Conservation (phyloP, 148 eudicot genomes). For the Persicaria tinctoria region DNA sequence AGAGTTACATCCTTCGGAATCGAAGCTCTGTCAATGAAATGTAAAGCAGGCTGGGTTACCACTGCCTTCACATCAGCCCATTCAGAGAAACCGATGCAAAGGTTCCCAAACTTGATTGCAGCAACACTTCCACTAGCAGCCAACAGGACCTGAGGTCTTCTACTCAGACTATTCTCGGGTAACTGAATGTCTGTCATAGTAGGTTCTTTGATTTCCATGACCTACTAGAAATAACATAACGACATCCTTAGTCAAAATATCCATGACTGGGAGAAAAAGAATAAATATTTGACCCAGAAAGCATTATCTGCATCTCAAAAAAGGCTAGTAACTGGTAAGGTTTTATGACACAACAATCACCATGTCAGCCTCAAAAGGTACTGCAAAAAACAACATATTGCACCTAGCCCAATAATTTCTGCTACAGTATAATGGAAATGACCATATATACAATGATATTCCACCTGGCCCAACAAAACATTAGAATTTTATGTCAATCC, state of each 20-base stretch:
- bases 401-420: background rate
- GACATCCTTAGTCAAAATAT: background rate
- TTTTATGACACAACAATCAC: background rate
- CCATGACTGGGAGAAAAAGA: background rate
- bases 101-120: slow-evolving; percentile 80
- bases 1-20: slow-evolving; percentile 69
- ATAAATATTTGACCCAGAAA: background rate
- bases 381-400: background rate
- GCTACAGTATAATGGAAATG: background rate
- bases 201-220: background rate
- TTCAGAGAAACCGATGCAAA: slow-evolving; percentile 77
- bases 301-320: background rate
- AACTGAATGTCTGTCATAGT: background rate
- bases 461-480: background rate
- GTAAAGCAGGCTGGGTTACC: slow-evolving; percentile 66
- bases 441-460: background rate
- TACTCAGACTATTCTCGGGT: slow-evolving; percentile 14
- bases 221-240: background rate
- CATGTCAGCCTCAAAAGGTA: background rate
- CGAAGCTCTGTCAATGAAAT: slow-evolving; percentile 54
- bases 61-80: slow-evolving; percentile 98
- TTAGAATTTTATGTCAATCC: background rate
- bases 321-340: background rate
- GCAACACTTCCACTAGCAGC: slow-evolving; percentile 99
- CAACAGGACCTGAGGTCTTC: slow-evolving; percentile 75